Evolutionary conservation across 1,284 basidiomycete species (phyloP), one percentile per base, ranked within the genome.

Genomic region (Trichosporon coremiiforme): DNA sequence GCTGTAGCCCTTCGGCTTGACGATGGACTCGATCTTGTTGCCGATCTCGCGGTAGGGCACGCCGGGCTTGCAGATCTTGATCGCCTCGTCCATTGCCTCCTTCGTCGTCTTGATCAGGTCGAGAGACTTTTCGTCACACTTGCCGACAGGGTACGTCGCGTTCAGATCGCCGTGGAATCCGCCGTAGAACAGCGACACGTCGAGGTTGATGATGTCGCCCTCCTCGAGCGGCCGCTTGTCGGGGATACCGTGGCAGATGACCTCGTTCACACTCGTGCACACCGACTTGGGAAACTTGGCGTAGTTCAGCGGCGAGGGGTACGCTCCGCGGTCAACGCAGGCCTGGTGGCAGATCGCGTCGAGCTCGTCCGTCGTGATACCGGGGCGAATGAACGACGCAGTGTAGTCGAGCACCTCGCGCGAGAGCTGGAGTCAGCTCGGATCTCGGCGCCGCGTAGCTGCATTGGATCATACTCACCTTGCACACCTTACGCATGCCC

Each of bases 301-400:
- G 84, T 99, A 99, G 80, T 95, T 95, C 68, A 99, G 86, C 45
- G 97, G 93, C 41, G 92, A 94, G 3, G 97, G 97, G 84, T 99
- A 99, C 63, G 93, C 90, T 77, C 94, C 90, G 67, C 95, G 88
- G 84, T 96, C 92, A 76, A 99, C 90, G 74, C 88, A 92, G 20
- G 92, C 97, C 74, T 93, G 89, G 84, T 99, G 96, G n/a, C 97
- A 94, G 75, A 98, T 90, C 75, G 90, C 90, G 84, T 99, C 97
- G 67, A 98, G 87, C 80, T 94, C 93, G 80, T 99, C 95, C 0
- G 97, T 98, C 1, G 96, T 98, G 67, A 98, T 88, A 47, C 97
- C 97, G 12, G 94, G 93, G 67, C 88, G 87, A 74, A 98, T 86
- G 77, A 90, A 88, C 0, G 94, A 88, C 0, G 94, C 96, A 17